Evolutionary conservation across 2,329 filamentous ascomycete genomes (phyloP), one percentile per base, ranked within the genome.

Genomic region (Ophiosphaerella korrae): DNA sequence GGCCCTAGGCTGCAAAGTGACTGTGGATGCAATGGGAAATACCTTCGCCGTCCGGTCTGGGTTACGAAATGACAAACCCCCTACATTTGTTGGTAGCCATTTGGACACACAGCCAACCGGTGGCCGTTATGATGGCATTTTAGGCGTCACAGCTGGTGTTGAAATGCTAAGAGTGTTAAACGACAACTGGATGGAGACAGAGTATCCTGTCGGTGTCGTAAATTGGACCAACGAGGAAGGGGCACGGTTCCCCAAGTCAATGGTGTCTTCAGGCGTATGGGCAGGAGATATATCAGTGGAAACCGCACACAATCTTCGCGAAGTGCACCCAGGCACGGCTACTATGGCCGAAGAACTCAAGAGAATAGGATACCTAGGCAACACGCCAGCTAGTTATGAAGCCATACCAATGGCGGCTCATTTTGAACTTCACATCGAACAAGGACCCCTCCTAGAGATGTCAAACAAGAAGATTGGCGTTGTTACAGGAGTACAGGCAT

Each of bases 151-250:
- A 21, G 84, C 89, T 1, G 90, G 86, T 0, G 77, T 94, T 0
- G 90, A 94, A 73, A 86, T 88, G 70, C 75, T 94, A 12, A 83
- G 80, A 52, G 81, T 85, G 0, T 75, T 95, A 38, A 79, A 86
- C 5, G 89, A 92, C 14, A 82, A 86, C 53, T 77, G 82, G 18
- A 77, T 88, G 2, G 81, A 88, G 64, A 92, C 89, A 0, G 82
- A 88, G 38, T 88, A 84, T 34, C 86, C 87, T 1, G 80, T 92
- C 0, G 89, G 88, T 1, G 83, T 92, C 1, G 84, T 92, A 2
- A 90, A 92, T 64, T 90, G 87, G 88, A 92, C 88, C 2, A 90
- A 90, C 65, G 90, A 94, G 75, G 90, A 94, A 75, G 89, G 89
- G 2, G 89, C 89, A 1, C 82, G 89, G 0, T 93, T 93, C 57